phyloP scores from a whole-genome alignment of 345 rosid species.

The Brassica napus region DNA sequence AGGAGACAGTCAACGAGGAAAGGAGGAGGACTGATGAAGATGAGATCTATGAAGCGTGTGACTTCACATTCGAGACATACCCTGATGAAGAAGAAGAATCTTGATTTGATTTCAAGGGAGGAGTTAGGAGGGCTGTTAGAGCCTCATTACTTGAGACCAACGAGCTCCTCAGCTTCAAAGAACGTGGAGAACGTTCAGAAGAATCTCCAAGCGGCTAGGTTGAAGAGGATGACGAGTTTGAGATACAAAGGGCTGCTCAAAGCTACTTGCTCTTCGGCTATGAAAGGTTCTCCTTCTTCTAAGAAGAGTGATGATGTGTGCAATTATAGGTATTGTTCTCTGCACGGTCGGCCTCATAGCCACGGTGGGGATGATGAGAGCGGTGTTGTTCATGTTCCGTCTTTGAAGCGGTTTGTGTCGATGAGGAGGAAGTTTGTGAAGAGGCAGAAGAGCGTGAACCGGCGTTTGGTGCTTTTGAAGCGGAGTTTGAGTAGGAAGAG shows the following conservation, averaged over 20 bases:
- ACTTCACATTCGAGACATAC: conserved; percentile 11
- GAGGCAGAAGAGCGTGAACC: conserved; percentile 54
- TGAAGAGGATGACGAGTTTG: conserved; percentile 53
- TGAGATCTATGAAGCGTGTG: conserved; percentile 45
- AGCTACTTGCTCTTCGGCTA: conserved; percentile 82
- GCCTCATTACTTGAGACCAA: conserved; percentile 41
- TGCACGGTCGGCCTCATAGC: conserved; percentile 60
- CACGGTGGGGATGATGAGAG: conserved; percentile 35
- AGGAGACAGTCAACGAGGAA: conserved; percentile 55
- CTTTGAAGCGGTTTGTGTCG: conserved; percentile 62
- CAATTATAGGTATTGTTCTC: conserved; percentile 78
- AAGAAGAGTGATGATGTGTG: conserved; percentile 56
- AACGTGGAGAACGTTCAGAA: conserved; percentile 20
- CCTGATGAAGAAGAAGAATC: conserved; percentile 9
- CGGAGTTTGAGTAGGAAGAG: conserved; percentile 40
- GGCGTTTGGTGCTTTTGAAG: conserved; percentile 39
- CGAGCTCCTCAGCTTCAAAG: conserved; percentile 41
- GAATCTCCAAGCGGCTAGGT: conserved; percentile 37
- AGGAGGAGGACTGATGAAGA: conserved; percentile 50
- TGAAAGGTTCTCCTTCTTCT: conserved; percentile 57
- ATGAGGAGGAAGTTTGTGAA: conserved; percentile 55
- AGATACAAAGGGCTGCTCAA: conserved; percentile 45
- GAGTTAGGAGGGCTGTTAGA: conserved; percentile 14
- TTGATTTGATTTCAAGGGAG: conserved; percentile 12
- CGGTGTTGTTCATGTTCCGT: conserved; percentile 30